Evolutionary conservation across 2,329 filamentous ascomycete species (phyloP).

Genomic region (Ceratocystiopsis minuta): DNA sequence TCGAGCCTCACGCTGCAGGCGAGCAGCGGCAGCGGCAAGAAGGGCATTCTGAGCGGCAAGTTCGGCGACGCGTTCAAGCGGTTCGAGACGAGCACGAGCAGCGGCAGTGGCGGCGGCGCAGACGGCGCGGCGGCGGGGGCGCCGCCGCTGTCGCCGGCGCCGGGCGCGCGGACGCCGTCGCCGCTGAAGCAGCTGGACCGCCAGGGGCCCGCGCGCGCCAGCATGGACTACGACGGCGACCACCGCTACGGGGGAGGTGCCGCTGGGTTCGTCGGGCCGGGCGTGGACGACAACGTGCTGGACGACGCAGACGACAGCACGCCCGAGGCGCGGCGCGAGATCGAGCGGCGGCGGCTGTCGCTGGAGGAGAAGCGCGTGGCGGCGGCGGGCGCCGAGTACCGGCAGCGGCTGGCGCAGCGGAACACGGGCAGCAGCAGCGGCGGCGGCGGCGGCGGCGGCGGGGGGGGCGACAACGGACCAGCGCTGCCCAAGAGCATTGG

Average conservation of each 20-base stretch:
- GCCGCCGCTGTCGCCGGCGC: constrained; percentile 2
- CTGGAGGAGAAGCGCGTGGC: constrained; percentile 85
- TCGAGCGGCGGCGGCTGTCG: constrained; percentile 63
- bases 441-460: background rate
- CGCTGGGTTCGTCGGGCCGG: too few species aligned
- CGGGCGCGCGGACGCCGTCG: constrained; percentile 23
- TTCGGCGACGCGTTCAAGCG: constrained; percentile 89
- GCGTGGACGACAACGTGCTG: constrained; percentile 28
- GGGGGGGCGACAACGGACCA: constrained; percentile 17
- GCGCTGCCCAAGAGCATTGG: constrained; percentile 36
- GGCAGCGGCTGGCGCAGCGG: constrained; percentile 49
- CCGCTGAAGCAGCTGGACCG: constrained; percentile 29
- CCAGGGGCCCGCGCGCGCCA: constrained; percentile 46
- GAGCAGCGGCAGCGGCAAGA: constrained; percentile 43
- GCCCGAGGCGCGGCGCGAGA: constrained; percentile 75
- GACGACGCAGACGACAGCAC: constrained; percentile 56
- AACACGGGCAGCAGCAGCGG: constrained; percentile 22
- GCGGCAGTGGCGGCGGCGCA: constrained; percentile 17
- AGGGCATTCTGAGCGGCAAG: constrained; percentile 67
- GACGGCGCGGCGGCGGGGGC: constrained; percentile 12
- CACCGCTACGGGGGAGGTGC: too few species aligned
- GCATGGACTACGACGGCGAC: constrained; percentile 56
- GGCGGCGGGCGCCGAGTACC: constrained; percentile 75
- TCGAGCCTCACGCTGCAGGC: constrained; percentile 40
- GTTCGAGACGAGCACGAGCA: constrained; percentile 46